These are phyloP conservation scores for Alectoria sarmentosa DNA, from an alignment of 495 filamentous ascomycete genomes.

Conservation along the genomic window DNA sequence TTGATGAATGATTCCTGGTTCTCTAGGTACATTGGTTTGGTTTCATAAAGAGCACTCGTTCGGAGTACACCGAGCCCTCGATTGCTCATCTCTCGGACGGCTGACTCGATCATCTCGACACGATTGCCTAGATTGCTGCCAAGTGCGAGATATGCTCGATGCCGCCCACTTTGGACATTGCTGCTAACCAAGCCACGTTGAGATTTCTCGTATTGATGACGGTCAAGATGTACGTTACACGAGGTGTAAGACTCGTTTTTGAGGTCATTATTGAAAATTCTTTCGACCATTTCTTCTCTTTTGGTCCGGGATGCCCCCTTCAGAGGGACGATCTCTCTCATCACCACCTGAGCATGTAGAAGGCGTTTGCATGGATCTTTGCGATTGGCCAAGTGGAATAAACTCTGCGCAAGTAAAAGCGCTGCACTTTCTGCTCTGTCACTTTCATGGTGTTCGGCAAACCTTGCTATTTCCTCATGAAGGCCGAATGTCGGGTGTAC, in stretches of 20 bases:
- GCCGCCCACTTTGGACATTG: background rate
- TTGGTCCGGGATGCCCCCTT: background rate
- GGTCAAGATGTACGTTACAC: background rate
- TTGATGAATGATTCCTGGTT: conserved; percentile 88
- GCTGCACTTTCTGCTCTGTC: background rate
- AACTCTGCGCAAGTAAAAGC: background rate
- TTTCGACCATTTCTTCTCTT: no score
- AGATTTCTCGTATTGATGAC: conserved; percentile 9
- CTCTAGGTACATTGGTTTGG: conserved; percentile 89
- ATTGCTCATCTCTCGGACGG: conserved; percentile 66
- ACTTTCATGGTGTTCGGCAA: background rate
- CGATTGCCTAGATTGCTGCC: conserved; percentile 93
- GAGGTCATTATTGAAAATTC: background rate
- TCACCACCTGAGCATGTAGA: background rate
- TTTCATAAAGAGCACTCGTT: conserved; percentile 90
- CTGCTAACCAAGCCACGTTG: background rate
- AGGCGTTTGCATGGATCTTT: conserved; percentile 9
- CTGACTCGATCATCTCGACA: conserved; percentile 70
- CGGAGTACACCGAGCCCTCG: conserved; percentile 63
- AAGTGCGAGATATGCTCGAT: conserved; percentile 70
- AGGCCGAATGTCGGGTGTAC: conserved; percentile 10
- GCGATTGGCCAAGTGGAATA: conserved; percentile 6
- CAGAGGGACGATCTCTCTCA: background rate
- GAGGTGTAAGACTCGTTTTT: no score
- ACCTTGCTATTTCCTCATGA: conserved; percentile 6